Conservation (phyloP, 176 grass and related monocot genomes). For the Lolium multiflorum region DNA sequence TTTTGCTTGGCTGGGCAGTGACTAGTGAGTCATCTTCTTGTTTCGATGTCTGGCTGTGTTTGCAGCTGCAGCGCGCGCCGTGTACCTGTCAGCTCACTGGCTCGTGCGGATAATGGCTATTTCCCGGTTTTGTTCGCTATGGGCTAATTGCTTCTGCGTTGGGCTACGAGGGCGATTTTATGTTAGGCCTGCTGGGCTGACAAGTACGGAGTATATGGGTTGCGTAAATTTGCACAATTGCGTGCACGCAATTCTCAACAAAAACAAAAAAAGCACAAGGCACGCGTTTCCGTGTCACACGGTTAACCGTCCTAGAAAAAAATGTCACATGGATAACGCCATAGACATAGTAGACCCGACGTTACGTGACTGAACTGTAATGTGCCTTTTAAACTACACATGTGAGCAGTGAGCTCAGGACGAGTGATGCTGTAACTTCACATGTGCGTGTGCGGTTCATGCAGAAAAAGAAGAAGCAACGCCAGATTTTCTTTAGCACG, state of each 20-base stretch:
- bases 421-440: neutral
- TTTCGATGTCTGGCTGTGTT: conserved; percentile 2
- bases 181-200: neutral
- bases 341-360: neutral
- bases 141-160: neutral
- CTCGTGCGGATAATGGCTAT: neutral
- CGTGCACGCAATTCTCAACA: too few relatives aligned
- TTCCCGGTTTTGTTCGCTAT: neutral
- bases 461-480: conserved; percentile 6
- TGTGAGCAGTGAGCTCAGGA: neutral
- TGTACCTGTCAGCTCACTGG: neutral
- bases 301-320: neutral
- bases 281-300: neutral
- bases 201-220: neutral
- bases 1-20: neutral
- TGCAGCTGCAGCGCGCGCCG: neutral
- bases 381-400: conserved; percentile 13
- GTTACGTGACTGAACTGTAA: conserved; percentile 12
- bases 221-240: neutral
- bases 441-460: conserved; percentile 6
- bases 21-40: neutral
- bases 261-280: neutral
- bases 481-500: neutral
- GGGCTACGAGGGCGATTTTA: neutral
- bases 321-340: neutral